phyloP scores from a whole-genome alignment of 192 early-diverging fungal species.

The Lobosporangium transversale region DNA sequence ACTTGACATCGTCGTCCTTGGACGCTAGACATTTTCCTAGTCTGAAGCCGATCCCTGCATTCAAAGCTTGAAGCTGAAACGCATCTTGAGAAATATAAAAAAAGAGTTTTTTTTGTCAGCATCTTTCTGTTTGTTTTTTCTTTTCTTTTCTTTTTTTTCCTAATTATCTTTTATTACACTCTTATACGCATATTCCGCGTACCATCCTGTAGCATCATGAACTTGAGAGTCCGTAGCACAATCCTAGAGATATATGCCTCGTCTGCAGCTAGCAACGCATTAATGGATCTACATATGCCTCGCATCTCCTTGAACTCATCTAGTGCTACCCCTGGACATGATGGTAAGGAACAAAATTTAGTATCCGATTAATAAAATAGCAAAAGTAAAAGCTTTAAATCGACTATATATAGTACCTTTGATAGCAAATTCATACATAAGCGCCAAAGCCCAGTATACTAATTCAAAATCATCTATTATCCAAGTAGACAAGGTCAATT shows the following conservation, averaged over 20 bases:
- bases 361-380: no score
- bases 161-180: no score
- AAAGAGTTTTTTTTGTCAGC: no score
- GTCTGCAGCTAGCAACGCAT: slow-evolving; percentile 64
- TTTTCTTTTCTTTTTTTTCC: no score
- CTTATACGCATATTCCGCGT: no score
- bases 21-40: slow-evolving; percentile 69
- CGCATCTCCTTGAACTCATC: slow-evolving; percentile 67
- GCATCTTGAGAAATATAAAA: slow-evolving; percentile 26
- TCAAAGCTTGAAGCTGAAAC: slow-evolving; percentile 72
- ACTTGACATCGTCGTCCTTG: slow-evolving; percentile 77
- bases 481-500: no score
- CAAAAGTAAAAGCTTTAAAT: neutral
- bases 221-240: slow-evolving; percentile 76
- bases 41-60: slow-evolving; percentile 65
- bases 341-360: no score
- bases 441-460: slow-evolving; percentile 79
- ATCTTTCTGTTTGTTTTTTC: no score
- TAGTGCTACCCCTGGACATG: slow-evolving; percentile 61
- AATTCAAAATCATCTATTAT: slow-evolving; percentile 77
- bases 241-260: slow-evolving; percentile 76
- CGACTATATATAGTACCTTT: slow-evolving; percentile 63
- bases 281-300: slow-evolving; percentile 70
- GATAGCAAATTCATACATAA: slow-evolving; percentile 81
- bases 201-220: slow-evolving; percentile 71